Conservation (phyloP, 139 green algal species). For the Nannochloris sp. region DNA sequence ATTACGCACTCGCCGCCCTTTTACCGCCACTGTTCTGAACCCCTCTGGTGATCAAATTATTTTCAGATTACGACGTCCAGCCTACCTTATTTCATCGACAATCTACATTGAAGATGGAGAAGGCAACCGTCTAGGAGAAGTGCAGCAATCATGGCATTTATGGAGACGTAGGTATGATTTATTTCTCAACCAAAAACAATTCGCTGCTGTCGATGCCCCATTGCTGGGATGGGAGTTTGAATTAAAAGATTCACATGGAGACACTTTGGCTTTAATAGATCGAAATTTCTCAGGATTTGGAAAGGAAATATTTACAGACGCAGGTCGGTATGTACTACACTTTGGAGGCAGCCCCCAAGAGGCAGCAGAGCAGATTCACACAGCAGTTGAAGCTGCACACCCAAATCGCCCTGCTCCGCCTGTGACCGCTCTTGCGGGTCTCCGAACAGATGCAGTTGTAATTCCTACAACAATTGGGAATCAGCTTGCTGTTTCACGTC, state of each 20-base stretch:
- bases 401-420: conserved; percentile 29
- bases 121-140: conserved; percentile 54
- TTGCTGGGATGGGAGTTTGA: conserved; percentile 88
- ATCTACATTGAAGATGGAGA: conserved; percentile 45
- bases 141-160: conserved; percentile 75
- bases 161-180: conserved; percentile 73
- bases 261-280: conserved; percentile 77
- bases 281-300: conserved; percentile 66
- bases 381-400: conserved; percentile 24
- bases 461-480: conserved; percentile 62
- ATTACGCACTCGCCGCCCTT: conserved; percentile 56
- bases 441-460: conserved; percentile 36
- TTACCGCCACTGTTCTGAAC: conserved; percentile 55
- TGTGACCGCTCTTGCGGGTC: conserved; percentile 44
- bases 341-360: conserved; percentile 52
- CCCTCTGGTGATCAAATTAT: conserved; percentile 53
- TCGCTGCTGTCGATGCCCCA: conserved; percentile 54
- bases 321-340: conserved; percentile 81
- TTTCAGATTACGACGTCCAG: conserved; percentile 62
- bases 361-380: conserved; percentile 34
- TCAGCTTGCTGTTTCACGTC: conserved; percentile 53
- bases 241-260: conserved; percentile 58
- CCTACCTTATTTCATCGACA: conserved; percentile 69
- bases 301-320: conserved; percentile 50
- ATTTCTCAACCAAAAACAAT: conserved; percentile 48